Percentiles rank a stretch among this genome's conserved stretches.
phyloP scores from a whole-genome alignment of 495 filamentous ascomycete species.

The Neurospora tetraspora region DNA sequence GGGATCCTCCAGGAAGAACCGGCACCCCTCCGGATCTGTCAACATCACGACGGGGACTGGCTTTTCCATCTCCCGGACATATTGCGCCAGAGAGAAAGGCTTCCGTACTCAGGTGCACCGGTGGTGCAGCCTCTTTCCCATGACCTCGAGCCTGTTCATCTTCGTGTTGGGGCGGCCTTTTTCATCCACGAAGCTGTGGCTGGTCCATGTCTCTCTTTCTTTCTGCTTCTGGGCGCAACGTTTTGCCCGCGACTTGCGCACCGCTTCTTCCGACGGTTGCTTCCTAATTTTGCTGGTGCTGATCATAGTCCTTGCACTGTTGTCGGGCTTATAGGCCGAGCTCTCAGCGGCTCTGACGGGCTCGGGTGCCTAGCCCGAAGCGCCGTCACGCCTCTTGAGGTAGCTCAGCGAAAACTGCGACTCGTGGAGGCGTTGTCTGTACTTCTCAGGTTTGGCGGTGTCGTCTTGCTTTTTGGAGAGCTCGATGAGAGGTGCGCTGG shows the following conservation, averaged over 20 bases:
- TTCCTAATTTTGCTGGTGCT: background rate
- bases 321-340: background rate
- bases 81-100: background rate
- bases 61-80: background rate
- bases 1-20: background rate
- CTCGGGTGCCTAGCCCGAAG: background rate
- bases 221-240: background rate
- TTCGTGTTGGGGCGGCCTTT: accelerated
- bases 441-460: too few relatives aligned
- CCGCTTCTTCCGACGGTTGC: background rate
- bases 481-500: too few relatives aligned
- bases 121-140: background rate
- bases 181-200: background rate
- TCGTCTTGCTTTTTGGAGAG: too few relatives aligned
- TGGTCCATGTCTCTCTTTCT: background rate
- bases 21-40: background rate
- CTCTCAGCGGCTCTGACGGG: background rate
- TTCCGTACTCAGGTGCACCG: background rate
- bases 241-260: background rate
- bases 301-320: accelerated
- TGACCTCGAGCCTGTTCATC: background rate
- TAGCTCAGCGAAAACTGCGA: too few relatives aligned
- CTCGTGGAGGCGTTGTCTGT: too few relatives aligned
- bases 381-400: background rate
- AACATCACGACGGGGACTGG: background rate